phyloP scores from a whole-genome alignment of 331 rosid species.

The Malus hybrid region DNA sequence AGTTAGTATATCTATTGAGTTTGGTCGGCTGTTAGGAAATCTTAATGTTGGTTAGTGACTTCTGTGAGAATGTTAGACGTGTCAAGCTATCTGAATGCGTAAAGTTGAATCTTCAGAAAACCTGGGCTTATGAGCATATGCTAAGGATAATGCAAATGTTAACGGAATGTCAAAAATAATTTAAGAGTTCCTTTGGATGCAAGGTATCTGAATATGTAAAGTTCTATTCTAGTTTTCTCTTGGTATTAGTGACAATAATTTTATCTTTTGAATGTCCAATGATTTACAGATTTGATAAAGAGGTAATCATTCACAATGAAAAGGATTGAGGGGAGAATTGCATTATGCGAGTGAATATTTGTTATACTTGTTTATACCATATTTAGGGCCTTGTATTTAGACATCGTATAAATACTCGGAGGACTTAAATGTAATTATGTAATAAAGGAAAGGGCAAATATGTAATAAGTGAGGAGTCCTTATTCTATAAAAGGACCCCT shows the following conservation, averaged over 20 bases:
- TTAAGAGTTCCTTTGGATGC: background rate
- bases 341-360: background rate
- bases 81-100: background rate
- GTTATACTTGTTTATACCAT: background rate
- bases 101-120: background rate
- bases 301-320: background rate
- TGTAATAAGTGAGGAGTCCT: too few species aligned
- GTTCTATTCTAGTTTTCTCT: background rate
- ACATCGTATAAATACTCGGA: too few species aligned
- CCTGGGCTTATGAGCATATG: background rate
- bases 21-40: background rate
- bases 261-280: too few species aligned
- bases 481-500: too few species aligned
- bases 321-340: background rate
- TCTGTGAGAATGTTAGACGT: background rate
- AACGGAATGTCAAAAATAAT: background rate
- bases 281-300: too few species aligned
- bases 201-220: too few species aligned
- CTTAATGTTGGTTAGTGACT: background rate
- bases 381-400: too few species aligned
- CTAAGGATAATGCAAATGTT: background rate
- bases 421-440: too few species aligned
- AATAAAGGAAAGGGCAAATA: too few species aligned
- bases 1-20: too few species aligned
- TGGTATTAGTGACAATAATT: background rate